phyloP scores from a whole-genome alignment of 805 yeast genomes.

The Metschnikowia chrysomelidarum region DNA sequence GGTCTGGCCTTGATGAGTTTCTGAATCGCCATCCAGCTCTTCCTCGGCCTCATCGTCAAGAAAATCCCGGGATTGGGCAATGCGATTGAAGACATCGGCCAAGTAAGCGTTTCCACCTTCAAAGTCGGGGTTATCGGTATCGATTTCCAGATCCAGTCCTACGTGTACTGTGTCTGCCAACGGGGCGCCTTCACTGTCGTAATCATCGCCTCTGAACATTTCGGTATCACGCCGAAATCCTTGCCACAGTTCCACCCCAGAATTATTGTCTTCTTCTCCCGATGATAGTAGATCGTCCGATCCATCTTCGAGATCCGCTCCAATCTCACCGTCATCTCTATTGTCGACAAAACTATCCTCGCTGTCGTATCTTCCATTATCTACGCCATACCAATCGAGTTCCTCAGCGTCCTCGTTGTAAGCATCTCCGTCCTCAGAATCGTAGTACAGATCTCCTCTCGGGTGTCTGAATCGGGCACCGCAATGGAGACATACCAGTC shows the following conservation, averaged over 20 bases:
- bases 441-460: constrained; percentile 31
- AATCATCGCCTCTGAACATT: constrained; percentile 7
- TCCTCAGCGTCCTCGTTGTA: constrained; percentile 36
- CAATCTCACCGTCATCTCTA: constrained; percentile 22
- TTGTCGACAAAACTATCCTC: constrained; percentile 21
- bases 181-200: background rate
- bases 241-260: constrained; percentile 10
- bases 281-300: constrained; percentile 19
- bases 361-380: constrained; percentile 16
- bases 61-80: background rate
- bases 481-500: constrained; percentile 66
- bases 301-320: constrained; percentile 17
- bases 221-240: constrained; percentile 11
- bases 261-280: constrained; percentile 9
- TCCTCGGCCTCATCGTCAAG: background rate
- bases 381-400: constrained; percentile 17
- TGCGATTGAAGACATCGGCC: background rate
- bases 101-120: background rate
- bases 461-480: constrained; percentile 48
- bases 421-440: constrained; percentile 38
- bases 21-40: background rate
- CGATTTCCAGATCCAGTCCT: constrained; percentile 5
- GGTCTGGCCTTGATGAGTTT: no score
- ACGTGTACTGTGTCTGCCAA: background rate
- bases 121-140: background rate